A percentile compares a stretch with the other conserved stretches of the same genome.
Conservation (phyloP, 495 filamentous ascomycete species). For the Trichoderma gamsii region DNA sequence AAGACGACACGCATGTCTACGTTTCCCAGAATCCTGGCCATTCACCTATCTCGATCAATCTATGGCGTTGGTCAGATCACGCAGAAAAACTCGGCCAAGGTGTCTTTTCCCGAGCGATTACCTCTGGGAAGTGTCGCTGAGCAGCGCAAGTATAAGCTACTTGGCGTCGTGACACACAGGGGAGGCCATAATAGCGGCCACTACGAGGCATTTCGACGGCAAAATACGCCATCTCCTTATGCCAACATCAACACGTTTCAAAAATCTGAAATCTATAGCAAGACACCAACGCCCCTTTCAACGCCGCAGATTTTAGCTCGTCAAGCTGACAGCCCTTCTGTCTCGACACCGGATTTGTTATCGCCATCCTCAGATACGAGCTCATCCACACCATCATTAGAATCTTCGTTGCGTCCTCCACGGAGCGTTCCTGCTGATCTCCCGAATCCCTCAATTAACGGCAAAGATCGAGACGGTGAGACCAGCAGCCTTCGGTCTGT, state of each 20-base stretch:
- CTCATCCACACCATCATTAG: slow-evolving; percentile 25
- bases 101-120: slow-evolving; percentile 80
- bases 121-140: slow-evolving; percentile 73
- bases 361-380: slow-evolving; percentile 23
- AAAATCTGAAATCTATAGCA: slow-evolving; percentile 61
- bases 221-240: slow-evolving; percentile 67
- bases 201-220: slow-evolving; percentile 95
- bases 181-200: slow-evolving; percentile 94
- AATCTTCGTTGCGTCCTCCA: slow-evolving; percentile 10
- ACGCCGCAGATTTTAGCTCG: slow-evolving; percentile 35
- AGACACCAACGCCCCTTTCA: slow-evolving; percentile 34
- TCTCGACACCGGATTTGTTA: slow-evolving; percentile 36
- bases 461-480: slow-evolving; percentile 29
- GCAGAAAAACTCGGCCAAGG: slow-evolving; percentile 89
- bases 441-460: background rate
- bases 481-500: slow-evolving; percentile 38
- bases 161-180: slow-evolving; percentile 87
- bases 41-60: slow-evolving; percentile 90
- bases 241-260: slow-evolving; percentile 76
- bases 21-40: slow-evolving; percentile 82
- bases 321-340: slow-evolving; percentile 30
- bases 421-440: slow-evolving; percentile 15
- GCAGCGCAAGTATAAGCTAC: slow-evolving; percentile 73
- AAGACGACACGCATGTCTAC: slow-evolving; percentile 76
- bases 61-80: slow-evolving; percentile 68